phyloP scores from a whole-genome alignment of 441 rosid genomes.

The Populus hybrid region DNA sequence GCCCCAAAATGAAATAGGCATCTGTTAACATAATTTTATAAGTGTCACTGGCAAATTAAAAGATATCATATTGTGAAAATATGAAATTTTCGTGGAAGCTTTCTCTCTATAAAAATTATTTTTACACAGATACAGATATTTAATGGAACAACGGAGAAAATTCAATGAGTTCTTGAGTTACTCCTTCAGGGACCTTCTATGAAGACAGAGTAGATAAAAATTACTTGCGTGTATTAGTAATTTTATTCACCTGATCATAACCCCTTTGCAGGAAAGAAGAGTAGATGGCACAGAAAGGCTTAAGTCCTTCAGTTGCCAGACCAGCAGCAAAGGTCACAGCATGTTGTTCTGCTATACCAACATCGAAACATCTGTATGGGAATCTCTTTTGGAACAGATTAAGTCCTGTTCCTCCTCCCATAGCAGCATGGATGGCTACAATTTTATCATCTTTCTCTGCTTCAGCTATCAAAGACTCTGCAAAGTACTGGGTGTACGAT shows the following conservation, averaged over 20 bases:
- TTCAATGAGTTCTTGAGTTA: no score
- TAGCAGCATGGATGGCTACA: conserved; percentile 54
- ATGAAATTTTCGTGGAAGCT: no score
- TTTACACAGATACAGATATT: no score
- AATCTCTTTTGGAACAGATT: conserved; percentile 42
- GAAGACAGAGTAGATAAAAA: no score
- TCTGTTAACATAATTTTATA: no score
- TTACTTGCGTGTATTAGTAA: no score
- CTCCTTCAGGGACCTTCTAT: no score
- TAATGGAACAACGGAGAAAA: no score
- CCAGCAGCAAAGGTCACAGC: conserved; percentile 60
- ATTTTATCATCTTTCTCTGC: conserved; percentile 38
- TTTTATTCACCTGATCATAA: conserved; percentile 39
- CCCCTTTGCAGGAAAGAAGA: conserved; percentile 52
- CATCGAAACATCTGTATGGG: conserved; percentile 44
- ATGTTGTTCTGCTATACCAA: conserved; percentile 55
- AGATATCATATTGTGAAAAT: no score
- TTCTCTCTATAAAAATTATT: no score
- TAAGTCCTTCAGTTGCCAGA: conserved; percentile 45
- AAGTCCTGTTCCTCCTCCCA: conserved; percentile 61
- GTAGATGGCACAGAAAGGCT: conserved; percentile 55
- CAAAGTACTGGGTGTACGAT: conserved; percentile 40
- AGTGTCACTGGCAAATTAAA: no score
- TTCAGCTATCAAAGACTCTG: conserved; percentile 46
- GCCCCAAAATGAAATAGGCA: no score